phyloP scores from a whole-genome alignment of 345 rosid species.

The Eutrema heterophyllum region DNA sequence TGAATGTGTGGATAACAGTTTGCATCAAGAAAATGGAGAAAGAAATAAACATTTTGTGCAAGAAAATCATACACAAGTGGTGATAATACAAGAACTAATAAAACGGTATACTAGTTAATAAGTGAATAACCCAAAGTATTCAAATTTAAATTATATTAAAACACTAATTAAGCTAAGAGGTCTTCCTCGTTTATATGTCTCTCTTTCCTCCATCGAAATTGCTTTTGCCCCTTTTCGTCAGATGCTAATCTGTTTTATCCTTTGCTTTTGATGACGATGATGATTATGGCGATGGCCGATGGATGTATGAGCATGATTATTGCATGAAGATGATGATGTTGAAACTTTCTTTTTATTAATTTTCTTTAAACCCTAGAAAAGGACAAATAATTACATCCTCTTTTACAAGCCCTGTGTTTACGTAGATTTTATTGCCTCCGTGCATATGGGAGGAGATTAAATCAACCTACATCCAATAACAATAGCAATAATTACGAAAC shows the following conservation, averaged over 20 bases:
- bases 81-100: not conserved
- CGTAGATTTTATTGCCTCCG: conserved; percentile 17
- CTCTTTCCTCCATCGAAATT: not conserved
- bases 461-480: conserved; percentile 5
- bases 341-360: not conserved
- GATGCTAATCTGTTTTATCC: not conserved
- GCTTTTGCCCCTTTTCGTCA: not conserved
- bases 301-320: not conserved
- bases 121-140: not conserved
- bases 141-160: not conserved
- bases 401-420: not conserved
- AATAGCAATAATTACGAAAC: not conserved
- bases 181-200: not conserved
- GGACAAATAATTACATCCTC: conserved; percentile 5
- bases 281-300: not conserved
- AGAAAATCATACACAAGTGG: not conserved
- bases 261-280: not conserved
- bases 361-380: not conserved
- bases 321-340: not conserved
- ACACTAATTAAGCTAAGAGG: not conserved
- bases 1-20: not conserved
- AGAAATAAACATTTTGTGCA: not conserved
- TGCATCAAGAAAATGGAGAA: not conserved
- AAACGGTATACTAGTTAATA: not conserved
- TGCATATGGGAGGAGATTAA: conserved; percentile 8